Conservation (phyloP, 306 rosid species). For the Prunus dulcis region DNA sequence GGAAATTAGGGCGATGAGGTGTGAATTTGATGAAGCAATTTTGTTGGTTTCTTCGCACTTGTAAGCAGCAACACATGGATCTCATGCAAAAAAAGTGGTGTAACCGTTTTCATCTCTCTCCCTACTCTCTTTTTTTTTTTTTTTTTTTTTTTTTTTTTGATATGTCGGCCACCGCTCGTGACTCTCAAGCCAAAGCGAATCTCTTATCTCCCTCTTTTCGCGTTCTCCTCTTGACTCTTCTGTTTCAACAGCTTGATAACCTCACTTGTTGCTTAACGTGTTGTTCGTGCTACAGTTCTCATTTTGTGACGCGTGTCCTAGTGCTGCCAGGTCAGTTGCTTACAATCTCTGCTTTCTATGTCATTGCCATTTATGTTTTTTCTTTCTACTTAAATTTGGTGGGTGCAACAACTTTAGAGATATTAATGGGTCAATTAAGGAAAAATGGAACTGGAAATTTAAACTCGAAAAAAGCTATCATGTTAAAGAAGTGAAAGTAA, state of each 20-base stretch:
- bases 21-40: neutral
- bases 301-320: neutral
- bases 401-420: neutral
- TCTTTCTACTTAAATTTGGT: neutral
- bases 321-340: neutral
- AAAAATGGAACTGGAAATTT: neutral
- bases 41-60: neutral
- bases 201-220: neutral
- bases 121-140: neutral
- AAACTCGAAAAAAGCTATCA: too few relatives aligned
- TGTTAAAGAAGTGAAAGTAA: too few relatives aligned
- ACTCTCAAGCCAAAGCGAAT: constrained; percentile 5
- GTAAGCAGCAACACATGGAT: neutral
- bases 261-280: neutral
- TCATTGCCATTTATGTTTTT: neutral
- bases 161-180: constrained; percentile 18
- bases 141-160: neutral
- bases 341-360: neutral
- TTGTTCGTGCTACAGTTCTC: neutral
- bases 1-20: neutral
- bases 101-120: neutral
- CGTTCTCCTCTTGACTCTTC: neutral
- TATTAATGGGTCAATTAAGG: neutral
- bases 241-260: neutral
- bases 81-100: neutral